phyloP scores from a whole-genome alignment of 371 early-diverging fungal species.

The Syncephalastrum racemosum region DNA sequence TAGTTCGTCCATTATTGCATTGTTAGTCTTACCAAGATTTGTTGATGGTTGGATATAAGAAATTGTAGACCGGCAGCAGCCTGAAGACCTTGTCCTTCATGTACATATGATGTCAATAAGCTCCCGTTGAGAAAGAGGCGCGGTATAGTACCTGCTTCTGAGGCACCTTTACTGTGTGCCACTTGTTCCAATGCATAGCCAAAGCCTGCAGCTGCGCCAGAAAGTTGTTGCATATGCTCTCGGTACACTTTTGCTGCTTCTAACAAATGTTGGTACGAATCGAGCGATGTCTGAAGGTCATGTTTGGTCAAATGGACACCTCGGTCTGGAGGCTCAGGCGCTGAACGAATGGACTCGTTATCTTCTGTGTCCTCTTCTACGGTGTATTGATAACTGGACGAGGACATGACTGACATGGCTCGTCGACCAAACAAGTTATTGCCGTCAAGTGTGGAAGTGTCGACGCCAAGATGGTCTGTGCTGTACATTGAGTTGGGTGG shows the following conservation, averaged over 20 bases:
- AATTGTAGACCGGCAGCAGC: slow-evolving; percentile 58
- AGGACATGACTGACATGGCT: slow-evolving; percentile 27
- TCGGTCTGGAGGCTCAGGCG: slow-evolving; percentile 15
- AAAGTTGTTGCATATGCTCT: slow-evolving; percentile 45
- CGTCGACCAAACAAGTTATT: slow-evolving; percentile 4
- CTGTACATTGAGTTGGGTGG: slow-evolving; percentile 16
- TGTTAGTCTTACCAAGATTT: slow-evolving; percentile 46
- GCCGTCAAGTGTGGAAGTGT: too few species aligned
- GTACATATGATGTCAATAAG: not conserved
- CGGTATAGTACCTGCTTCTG: slow-evolving; percentile 25
- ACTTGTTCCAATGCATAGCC: slow-evolving; percentile 51
- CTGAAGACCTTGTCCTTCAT: slow-evolving; percentile 47
- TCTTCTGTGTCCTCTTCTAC: slow-evolving; percentile 9
- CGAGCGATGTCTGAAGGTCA: slow-evolving; percentile 28
- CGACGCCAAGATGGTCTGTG: slow-evolving; percentile 3
- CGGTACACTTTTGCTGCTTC: slow-evolving; percentile 47
- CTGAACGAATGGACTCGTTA: slow-evolving; percentile 22
- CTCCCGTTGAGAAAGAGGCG: not conserved
- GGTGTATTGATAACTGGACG: slow-evolving; percentile 24
- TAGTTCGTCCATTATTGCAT: too few species aligned
- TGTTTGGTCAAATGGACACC: slow-evolving; percentile 24
- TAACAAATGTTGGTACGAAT: slow-evolving; percentile 30
- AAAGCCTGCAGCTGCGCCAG: slow-evolving; percentile 50
- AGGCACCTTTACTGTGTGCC: slow-evolving; percentile 46
- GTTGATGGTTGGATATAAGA: slow-evolving; percentile 58